Evolutionary conservation across 495 filamentous ascomycete genomes (phyloP), one percentile per base, ranked within the genome.

Genomic region (Penicillium chermesinum): DNA sequence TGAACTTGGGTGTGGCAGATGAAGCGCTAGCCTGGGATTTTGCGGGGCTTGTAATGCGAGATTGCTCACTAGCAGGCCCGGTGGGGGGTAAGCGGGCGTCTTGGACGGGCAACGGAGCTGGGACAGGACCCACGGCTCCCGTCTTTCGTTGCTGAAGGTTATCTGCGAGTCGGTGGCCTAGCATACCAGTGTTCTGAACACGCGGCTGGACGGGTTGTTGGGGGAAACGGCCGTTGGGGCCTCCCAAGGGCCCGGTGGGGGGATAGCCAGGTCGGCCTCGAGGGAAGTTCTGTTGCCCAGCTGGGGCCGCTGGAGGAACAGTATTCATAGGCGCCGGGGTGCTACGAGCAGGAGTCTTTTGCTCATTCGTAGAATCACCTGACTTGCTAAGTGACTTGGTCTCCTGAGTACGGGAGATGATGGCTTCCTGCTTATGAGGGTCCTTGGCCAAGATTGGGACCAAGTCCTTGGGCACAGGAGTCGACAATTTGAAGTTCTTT

Each of bases 391-490:
- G 48, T 14, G 80, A 69, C 54, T 86, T 83, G 42, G 82, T 78
- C 7, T 73, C 65, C 19, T 85, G 78, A 2, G 88, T 88, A 58
- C 89, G 91, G 61, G 89, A 84, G 50, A 96, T 83, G 52, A 99
- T 97, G 62, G 87, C 80, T 53, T 88, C 80, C 69, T 99, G 93
- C 70, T 96, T 97, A 37, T 71, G 74, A 16, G 86, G 87, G 62
- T 99, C 93, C 62, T 97, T 99, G 16, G 93, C 91, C 36, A 99
- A 83, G 52, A 99, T 99, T 2, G 87, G 83, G 17, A 99, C 87
- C 38, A 99, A 67, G 66, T 99, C 93, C 50, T 81, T 82, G 6
- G 93, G 93, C 7, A 99, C 89, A 8, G 89, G 89, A 1, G 89
- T 95, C 9, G 83, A 79, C 1, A 99, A 79, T 66, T 96, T 96